Evolutionary conservation across 75 land plant species (phyloP).

Genomic region (Cryptomeria japonica): DNA sequence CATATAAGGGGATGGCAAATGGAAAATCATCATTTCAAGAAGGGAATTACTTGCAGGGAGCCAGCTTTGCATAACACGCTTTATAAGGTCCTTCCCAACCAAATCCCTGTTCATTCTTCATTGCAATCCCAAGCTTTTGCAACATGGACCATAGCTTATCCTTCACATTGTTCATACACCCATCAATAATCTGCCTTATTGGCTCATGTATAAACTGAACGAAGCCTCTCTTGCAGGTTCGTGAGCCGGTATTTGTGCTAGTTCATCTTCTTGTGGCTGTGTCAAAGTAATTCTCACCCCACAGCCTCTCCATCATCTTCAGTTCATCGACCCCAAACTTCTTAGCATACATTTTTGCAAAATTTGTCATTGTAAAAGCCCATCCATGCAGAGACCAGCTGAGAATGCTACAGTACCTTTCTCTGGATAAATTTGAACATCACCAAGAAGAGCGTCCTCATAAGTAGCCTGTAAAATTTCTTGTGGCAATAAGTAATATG

Average conservation of each 20-base stretch:
- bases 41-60: constrained; percentile 76
- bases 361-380: constrained; percentile 93
- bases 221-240: constrained; percentile 84
- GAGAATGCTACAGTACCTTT: constrained; percentile 98
- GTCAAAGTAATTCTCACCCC: constrained; percentile 97
- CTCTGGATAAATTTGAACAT: constrained; percentile 95
- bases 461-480: constrained; percentile 74
- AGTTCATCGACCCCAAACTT: constrained; percentile 91
- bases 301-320: constrained; percentile 96
- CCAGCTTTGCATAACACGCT: constrained; percentile 91
- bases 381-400: constrained; percentile 94
- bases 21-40: constrained; percentile 88
- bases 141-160: constrained; percentile 98
- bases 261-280: constrained; percentile 94
- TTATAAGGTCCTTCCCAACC: constrained; percentile 76
- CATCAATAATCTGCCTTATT: constrained; percentile 82
- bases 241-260: constrained; percentile 70
- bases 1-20: constrained; percentile 71
- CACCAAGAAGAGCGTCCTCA: constrained; percentile 89
- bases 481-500: too few species aligned
- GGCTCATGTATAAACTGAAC: constrained; percentile 96
- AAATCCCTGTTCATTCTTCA: constrained; percentile 83
- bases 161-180: constrained; percentile 93
- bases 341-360: constrained; percentile 95
- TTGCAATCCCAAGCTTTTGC: constrained; percentile 53